Evolutionary conservation across 805 yeast genomes (phyloP).

Genomic region (Clavispora santaluciae): DNA sequence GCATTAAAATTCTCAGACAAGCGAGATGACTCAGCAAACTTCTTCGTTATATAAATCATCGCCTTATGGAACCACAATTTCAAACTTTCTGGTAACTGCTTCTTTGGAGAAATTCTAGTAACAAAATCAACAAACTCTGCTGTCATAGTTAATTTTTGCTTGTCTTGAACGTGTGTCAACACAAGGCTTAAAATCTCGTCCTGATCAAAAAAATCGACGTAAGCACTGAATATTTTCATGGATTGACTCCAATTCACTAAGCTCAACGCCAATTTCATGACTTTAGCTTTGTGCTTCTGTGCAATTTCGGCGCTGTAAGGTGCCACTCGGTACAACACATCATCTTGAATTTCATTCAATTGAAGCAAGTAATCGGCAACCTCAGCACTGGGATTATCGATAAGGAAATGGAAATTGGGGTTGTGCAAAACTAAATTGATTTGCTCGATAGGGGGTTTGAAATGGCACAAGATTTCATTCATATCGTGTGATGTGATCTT

Average conservation of each 20-base stretch:
- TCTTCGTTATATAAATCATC: constrained; percentile 56
- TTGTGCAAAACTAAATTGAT: constrained; percentile 5
- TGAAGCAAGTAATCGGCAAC: constrained; percentile 3
- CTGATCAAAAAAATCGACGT: constrained; percentile 6
- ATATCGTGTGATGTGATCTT: constrained; percentile 6
- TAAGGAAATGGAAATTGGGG: constrained; percentile 6
- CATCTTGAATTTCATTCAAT: constrained; percentile 4
- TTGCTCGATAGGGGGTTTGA: constrained; percentile 4
- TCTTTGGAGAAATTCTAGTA: constrained; percentile 9
- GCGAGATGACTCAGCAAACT: constrained; percentile 47
- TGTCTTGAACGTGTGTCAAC: constrained; percentile 16
- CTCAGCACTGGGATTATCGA: constrained; percentile 6
- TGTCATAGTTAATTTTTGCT: constrained; percentile 25
- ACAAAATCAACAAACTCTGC: constrained; percentile 26
- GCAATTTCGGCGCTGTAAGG: constrained; percentile 9
- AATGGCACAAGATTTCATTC: constrained; percentile 3
- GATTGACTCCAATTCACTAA: constrained; percentile 16
- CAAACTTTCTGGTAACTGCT: constrained; percentile 21
- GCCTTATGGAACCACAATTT: constrained; percentile 54
- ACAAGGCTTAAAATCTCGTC: constrained; percentile 17
- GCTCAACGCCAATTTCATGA: constrained; percentile 13
- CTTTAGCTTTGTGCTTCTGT: constrained; percentile 5
- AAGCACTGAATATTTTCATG: constrained; percentile 14
- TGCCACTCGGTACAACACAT: constrained; percentile 12
- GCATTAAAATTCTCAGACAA: constrained; percentile 26